A percentile compares a stretch with the other conserved stretches of the same genome.
phyloP scores from a whole-genome alignment of 2,329 filamentous ascomycete genomes.

The Penicillium sp. region DNA sequence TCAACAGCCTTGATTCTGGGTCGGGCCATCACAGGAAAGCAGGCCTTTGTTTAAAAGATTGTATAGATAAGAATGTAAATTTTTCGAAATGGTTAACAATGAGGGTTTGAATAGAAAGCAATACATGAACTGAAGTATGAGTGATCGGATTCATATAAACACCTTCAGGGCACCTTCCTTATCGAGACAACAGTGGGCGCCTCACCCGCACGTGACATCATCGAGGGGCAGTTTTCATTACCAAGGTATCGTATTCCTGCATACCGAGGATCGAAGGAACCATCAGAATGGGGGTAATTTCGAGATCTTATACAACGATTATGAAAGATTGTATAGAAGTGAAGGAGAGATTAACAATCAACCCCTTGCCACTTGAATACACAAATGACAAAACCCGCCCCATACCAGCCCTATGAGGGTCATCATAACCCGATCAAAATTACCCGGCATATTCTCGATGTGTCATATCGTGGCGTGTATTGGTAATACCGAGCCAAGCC shows the following conservation, averaged over 20 bases:
- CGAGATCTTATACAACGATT: background rate
- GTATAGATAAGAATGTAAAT: background rate
- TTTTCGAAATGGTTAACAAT: background rate
- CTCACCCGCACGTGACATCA: slow-evolving; percentile 29
- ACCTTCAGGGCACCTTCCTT: slow-evolving; percentile 6
- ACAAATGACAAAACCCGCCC: background rate
- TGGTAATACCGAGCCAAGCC: slow-evolving; percentile 18
- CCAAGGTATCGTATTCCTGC: background rate
- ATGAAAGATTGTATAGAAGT: background rate
- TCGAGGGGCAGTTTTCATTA: slow-evolving; percentile 19
- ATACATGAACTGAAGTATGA: background rate
- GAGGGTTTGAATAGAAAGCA: background rate
- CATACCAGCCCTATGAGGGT: slow-evolving; percentile 1
- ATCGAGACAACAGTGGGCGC: slow-evolving; percentile 16
- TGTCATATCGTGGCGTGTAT: slow-evolving; percentile 24
- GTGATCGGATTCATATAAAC: background rate
- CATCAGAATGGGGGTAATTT: background rate
- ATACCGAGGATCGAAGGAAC: background rate
- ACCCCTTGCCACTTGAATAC: background rate
- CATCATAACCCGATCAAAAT: background rate
- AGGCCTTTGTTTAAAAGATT: slow-evolving; percentile 67
- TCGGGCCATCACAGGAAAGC: slow-evolving; percentile 70
- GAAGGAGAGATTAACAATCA: background rate
- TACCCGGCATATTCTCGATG: slow-evolving; percentile 4
- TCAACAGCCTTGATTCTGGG: slow-evolving; percentile 65